Percentiles rank a stretch among this genome's conserved stretches.
phyloP scores from a whole-genome alignment of 2,329 filamentous ascomycete species.

The Plenodomus lindquistii region DNA sequence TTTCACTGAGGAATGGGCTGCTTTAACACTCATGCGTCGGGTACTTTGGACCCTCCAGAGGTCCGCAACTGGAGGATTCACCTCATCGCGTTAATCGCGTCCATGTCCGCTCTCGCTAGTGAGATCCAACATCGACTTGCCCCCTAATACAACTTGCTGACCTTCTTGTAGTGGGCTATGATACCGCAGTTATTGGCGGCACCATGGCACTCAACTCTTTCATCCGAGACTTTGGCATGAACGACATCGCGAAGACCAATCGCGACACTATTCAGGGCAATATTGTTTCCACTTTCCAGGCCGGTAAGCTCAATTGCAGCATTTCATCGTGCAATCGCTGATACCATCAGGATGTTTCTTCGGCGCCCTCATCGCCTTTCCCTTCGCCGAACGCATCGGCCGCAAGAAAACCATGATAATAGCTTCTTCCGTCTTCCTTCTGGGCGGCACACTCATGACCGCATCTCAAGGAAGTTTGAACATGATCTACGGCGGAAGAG shows the following conservation, averaged over 20 bases:
- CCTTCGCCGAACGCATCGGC: slow-evolving; percentile 54
- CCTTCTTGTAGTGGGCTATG: slow-evolving; percentile 32
- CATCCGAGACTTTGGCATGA: slow-evolving; percentile 41
- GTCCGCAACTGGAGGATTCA: slow-evolving; percentile 44
- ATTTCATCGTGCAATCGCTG: neutral
- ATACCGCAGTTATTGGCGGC: slow-evolving; percentile 45
- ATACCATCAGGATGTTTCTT: slow-evolving; percentile 42
- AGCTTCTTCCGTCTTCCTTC: slow-evolving; percentile 50
- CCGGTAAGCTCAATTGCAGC: neutral
- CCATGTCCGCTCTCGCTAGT: slow-evolving; percentile 46
- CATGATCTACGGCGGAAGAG: slow-evolving; percentile 44
- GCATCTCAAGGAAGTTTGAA: slow-evolving; percentile 41
- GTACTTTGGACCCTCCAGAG: slow-evolving; percentile 41
- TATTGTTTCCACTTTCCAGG: slow-evolving; percentile 46
- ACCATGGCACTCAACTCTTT: slow-evolving; percentile 48
- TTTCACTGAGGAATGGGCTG: slow-evolving; percentile 21
- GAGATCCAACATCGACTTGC: slow-evolving; percentile 1
- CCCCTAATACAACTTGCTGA: neutral
- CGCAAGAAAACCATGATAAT: slow-evolving; percentile 55
- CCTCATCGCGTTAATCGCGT: slow-evolving; percentile 39
- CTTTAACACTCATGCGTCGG: slow-evolving; percentile 36
- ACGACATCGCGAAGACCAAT: slow-evolving; percentile 29
- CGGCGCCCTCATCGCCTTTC: slow-evolving; percentile 48
- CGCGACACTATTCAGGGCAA: slow-evolving; percentile 47
- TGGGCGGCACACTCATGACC: slow-evolving; percentile 48